A percentile compares a stretch with the other conserved stretches of the same genome.
These are phyloP conservation scores for Malus asiatica DNA, from an alignment of 306 rosid genomes.

Conservation along the genomic window DNA sequence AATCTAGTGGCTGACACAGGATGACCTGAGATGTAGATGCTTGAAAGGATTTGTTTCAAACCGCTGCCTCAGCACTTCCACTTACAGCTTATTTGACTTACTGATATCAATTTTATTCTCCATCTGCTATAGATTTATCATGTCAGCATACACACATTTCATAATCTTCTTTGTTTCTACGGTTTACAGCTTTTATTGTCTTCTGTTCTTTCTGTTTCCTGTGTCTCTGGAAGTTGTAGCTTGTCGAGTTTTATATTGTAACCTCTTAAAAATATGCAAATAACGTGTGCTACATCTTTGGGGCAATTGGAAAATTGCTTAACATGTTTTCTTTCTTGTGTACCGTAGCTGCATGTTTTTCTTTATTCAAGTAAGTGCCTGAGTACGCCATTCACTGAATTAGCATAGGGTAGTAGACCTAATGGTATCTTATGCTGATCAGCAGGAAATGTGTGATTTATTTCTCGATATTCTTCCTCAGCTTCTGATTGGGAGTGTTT, in stretches of 20 bases:
- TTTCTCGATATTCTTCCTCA: neutral
- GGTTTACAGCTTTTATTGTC: neutral
- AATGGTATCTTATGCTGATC: neutral
- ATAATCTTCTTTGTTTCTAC: neutral
- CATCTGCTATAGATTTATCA: slow-evolving; percentile 6
- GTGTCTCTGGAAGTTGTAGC: neutral
- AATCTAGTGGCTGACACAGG: slow-evolving; percentile 40
- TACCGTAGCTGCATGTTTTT: neutral
- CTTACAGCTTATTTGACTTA: slow-evolving; percentile 12
- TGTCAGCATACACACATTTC: neutral
- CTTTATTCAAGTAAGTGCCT: neutral
- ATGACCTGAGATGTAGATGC: slow-evolving; percentile 32
- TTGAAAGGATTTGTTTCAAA: slow-evolving; percentile 27
- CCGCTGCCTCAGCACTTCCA: slow-evolving; percentile 9
- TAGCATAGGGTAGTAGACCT: neutral
- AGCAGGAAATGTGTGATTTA: neutral
- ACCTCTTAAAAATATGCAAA: neutral
- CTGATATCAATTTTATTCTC: slow-evolving; percentile 20
- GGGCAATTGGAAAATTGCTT: too few species aligned
- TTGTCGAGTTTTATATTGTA: neutral
- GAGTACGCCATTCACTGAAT: neutral
- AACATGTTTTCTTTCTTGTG: neutral
- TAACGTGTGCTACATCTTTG: too few species aligned
- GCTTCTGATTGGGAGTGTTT: neutral
- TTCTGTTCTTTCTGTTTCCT: too few species aligned